phyloP scores from a whole-genome alignment of 441 rosid species.

The Pelargonium citronellum region DNA sequence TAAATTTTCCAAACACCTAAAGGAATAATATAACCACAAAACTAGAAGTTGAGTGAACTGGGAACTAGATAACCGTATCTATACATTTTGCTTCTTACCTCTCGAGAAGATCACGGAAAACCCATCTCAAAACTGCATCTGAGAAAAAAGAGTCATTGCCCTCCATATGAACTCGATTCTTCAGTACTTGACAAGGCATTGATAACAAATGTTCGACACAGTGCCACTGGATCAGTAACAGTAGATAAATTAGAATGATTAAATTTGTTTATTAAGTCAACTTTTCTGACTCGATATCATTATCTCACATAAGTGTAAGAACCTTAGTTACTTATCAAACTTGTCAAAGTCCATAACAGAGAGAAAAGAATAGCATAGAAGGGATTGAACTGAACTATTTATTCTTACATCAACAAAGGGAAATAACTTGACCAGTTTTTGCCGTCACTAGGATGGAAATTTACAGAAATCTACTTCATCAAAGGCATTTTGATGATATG shows the following conservation, averaged over 20 bases:
- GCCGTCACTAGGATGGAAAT: neutral
- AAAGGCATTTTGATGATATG: constrained; percentile 8
- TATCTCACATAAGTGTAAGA: constrained; percentile 6
- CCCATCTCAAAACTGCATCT: constrained; percentile 48
- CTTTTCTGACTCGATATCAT: neutral
- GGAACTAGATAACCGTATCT: neutral
- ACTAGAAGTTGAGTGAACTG: constrained; percentile 1
- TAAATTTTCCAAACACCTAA: neutral
- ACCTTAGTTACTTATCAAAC: neutral
- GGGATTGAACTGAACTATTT: neutral
- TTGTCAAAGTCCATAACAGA: neutral
- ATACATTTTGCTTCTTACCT: constrained; percentile 43
- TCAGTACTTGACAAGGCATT: constrained; percentile 43
- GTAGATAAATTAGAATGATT: constrained; percentile 18
- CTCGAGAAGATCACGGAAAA: constrained; percentile 67
- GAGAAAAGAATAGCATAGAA: neutral
- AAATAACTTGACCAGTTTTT: neutral
- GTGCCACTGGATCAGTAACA: constrained; percentile 62
- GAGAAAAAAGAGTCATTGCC: constrained; percentile 47
- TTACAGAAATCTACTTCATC: neutral
- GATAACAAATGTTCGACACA: constrained; percentile 74
- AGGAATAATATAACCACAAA: neutral
- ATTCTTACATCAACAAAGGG: neutral
- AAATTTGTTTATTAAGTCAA: neutral
- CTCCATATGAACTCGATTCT: constrained; percentile 44